phyloP scores from a whole-genome alignment of 176 grass and related monocot species.

The Saccharum spontaneum region DNA sequence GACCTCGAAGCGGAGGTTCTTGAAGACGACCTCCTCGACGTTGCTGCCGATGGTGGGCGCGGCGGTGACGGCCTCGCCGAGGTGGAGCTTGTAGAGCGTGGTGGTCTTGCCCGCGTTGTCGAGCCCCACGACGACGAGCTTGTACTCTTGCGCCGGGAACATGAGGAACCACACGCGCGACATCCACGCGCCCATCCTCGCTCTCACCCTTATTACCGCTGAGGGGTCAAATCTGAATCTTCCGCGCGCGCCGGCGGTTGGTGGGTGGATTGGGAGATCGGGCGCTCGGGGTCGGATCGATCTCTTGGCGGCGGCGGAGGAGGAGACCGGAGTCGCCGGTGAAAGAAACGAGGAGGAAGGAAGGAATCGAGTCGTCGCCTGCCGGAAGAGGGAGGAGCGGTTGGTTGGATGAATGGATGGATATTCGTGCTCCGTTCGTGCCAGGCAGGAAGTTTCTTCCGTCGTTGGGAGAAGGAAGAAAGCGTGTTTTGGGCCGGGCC shows the following conservation, averaged over 20 bases:
- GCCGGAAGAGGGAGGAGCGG: background rate
- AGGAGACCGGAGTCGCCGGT: background rate
- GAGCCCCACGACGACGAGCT: slow-evolving; percentile 94
- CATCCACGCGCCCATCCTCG: slow-evolving; percentile 74
- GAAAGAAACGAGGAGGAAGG: background rate
- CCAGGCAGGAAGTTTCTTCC: background rate
- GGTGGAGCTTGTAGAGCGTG: slow-evolving; percentile 94
- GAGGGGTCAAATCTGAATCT: slow-evolving; percentile 38
- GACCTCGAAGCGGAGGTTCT: slow-evolving; percentile 98
- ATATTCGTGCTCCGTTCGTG: background rate
- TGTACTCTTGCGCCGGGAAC: slow-evolving; percentile 97
- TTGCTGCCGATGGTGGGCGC: slow-evolving; percentile 97
- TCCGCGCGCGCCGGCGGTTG: slow-evolving; percentile 8
- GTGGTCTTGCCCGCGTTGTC: slow-evolving; percentile 99
- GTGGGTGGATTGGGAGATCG: background rate
- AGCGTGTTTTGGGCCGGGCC: background rate
- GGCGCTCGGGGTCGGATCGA: background rate
- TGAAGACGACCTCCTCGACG: slow-evolving; percentile 97
- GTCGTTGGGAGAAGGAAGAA: background rate
- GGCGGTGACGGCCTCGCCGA: slow-evolving; percentile 93
- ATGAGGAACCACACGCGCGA: slow-evolving; percentile 97
- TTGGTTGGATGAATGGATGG: background rate
- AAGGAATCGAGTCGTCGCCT: slow-evolving; percentile 1
- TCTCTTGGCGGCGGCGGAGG: background rate
- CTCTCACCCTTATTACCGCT: background rate